Evolutionary conservation across 169 alveolate genomes (phyloP).

Genomic region (Eimeria necatrix): DNA sequence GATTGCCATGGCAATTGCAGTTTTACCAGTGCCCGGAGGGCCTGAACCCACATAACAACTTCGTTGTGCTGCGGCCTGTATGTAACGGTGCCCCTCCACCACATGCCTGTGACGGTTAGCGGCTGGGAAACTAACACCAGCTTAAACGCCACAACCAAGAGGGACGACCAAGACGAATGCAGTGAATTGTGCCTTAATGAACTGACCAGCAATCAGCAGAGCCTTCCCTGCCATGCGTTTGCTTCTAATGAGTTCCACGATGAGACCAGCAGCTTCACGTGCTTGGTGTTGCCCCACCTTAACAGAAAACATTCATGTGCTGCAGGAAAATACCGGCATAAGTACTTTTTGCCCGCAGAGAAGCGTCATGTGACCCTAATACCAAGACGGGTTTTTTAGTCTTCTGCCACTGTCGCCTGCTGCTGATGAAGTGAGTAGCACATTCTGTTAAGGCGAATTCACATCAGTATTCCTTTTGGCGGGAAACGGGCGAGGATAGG

Average conservation of each 20-base stretch:
- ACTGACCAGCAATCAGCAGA: conserved; percentile 84
- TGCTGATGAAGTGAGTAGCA: too few relatives aligned
- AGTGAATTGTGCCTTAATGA: too few relatives aligned
- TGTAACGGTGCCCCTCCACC: background rate
- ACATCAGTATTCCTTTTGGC: too few relatives aligned
- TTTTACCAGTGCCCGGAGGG: conserved; percentile 98
- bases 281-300: conserved; percentile 98
- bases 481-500: too few relatives aligned
- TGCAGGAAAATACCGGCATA: background rate
- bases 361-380: too few relatives aligned
- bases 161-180: too few relatives aligned
- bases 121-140: too few relatives aligned
- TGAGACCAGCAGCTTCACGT: conserved; percentile 99
- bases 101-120: background rate
- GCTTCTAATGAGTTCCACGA: conserved; percentile 97
- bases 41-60: conserved; percentile 83
- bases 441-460: too few relatives aligned
- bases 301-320: conserved; percentile 90
- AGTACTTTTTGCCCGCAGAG: too few relatives aligned
- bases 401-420: too few relatives aligned
- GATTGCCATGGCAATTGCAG: conserved; percentile 99
- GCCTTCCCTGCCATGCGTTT: conserved; percentile 96
- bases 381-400: too few relatives aligned
- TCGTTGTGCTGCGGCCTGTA: background rate
- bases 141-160: too few relatives aligned